Conservation (phyloP, 805 yeast species). For the Brettanomyces nanus region DNA sequence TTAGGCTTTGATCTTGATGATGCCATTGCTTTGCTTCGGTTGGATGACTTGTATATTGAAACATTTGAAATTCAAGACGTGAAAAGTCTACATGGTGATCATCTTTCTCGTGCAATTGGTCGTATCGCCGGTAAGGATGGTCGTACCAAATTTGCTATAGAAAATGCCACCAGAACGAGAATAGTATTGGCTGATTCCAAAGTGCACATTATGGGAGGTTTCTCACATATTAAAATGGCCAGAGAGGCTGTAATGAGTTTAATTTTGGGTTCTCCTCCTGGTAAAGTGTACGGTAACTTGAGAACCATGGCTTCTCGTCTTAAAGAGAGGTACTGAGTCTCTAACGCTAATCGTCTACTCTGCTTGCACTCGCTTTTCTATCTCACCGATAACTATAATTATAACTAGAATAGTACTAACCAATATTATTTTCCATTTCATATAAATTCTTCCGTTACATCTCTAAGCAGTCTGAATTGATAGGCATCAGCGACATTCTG, state of each 20-base stretch:
- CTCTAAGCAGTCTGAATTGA: slow-evolving; percentile 48
- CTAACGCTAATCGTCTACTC: no score
- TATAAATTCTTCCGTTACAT: slow-evolving; percentile 21
- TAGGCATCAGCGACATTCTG: slow-evolving; percentile 51
- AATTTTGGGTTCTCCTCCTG: slow-evolving; percentile 97
- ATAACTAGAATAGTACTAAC: not conserved
- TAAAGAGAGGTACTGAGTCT: slow-evolving; percentile 78
- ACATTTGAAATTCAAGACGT: slow-evolving; percentile 97
- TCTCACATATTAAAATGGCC: slow-evolving; percentile 96
- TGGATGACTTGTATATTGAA: slow-evolving; percentile 94
- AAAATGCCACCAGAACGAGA: slow-evolving; percentile 96
- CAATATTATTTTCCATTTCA: not conserved
- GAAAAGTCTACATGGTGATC: slow-evolving; percentile 91
- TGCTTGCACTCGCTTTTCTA: no score
- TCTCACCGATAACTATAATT: no score
- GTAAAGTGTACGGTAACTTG: slow-evolving; percentile 94
- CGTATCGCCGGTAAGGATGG: slow-evolving; percentile 99
- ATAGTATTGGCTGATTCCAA: slow-evolving; percentile 95
- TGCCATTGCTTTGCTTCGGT: slow-evolving; percentile 85
- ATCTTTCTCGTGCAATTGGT: slow-evolving; percentile 96
- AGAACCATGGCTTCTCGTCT: slow-evolving; percentile 95
- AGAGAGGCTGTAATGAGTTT: slow-evolving; percentile 91
- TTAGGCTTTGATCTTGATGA: slow-evolving; percentile 96
- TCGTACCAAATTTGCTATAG: slow-evolving; percentile 96
- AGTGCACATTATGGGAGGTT: slow-evolving; percentile 95